Conservation (phyloP, 306 rosid genomes). For the Astragalus membranaceus region DNA sequence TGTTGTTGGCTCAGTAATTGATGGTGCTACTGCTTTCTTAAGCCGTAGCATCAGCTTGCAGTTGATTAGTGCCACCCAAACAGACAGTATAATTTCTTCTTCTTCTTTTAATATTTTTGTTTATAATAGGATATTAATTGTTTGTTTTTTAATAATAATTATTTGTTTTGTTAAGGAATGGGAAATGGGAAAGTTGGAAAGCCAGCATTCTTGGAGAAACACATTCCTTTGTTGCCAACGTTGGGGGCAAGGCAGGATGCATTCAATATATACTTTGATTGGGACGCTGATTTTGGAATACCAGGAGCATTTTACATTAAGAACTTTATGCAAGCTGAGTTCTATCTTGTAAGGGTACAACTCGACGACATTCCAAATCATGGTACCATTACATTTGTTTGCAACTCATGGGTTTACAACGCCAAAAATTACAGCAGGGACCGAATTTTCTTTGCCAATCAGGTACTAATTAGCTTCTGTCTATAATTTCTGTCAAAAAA, state of each 20-base stretch:
- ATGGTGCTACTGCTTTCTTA: slow-evolving; percentile 3
- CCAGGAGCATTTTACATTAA: slow-evolving; percentile 1
- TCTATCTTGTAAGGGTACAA: not conserved
- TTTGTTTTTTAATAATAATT: too few species aligned
- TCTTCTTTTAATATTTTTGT: too few species aligned
- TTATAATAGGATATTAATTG: too few species aligned
- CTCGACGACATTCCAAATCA: not conserved
- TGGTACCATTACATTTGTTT: slow-evolving; percentile 30
- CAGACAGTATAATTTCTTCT: not conserved
- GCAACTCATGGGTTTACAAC: slow-evolving; percentile 67
- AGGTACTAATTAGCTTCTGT: not conserved
- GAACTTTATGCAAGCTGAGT: not conserved
- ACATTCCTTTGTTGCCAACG: slow-evolving; percentile 15
- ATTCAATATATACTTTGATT: slow-evolving; percentile 37
- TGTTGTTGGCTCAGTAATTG: not conserved
- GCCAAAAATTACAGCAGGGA: slow-evolving; percentile 8
- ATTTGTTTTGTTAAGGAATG: not conserved
- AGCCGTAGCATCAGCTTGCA: not conserved
- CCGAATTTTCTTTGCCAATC: not conserved
- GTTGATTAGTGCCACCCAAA: not conserved
- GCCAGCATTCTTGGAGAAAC: slow-evolving; percentile 26
- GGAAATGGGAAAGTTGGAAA: slow-evolving; percentile 41
- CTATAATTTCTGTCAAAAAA: too few species aligned
- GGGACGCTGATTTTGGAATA: slow-evolving; percentile 18
- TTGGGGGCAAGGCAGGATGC: slow-evolving; percentile 30